These are phyloP conservation scores for Ganoderma sinense DNA, from an alignment of 1,284 basidiomycete species.

Conservation along the genomic window DNA sequence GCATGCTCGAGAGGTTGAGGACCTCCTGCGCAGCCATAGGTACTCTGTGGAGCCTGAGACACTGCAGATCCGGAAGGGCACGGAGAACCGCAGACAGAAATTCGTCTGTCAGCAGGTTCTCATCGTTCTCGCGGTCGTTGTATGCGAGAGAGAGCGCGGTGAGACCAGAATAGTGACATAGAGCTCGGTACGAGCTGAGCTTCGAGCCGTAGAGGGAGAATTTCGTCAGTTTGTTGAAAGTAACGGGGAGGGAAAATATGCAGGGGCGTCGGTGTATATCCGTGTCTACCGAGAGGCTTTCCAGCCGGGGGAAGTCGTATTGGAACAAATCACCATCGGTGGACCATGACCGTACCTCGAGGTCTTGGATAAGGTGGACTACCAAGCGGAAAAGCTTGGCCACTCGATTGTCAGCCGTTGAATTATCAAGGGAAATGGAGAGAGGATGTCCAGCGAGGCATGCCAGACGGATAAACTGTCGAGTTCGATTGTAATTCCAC, in stretches of 20 bases:
- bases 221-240: neutral
- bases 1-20: neutral
- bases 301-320: neutral
- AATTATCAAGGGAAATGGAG: neutral
- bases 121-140: neutral
- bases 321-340: neutral
- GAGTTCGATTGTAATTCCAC: neutral
- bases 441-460: neutral
- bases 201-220: neutral
- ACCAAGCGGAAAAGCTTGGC: neutral
- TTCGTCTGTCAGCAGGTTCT: neutral
- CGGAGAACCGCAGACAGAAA: neutral
- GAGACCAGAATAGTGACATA: neutral
- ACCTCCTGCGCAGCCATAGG: neutral
- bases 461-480: neutral
- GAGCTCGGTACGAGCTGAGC: neutral
- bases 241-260: neutral
- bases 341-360: neutral
- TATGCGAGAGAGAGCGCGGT: neutral
- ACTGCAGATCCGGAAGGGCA: neutral
- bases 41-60: neutral
- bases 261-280: no score
- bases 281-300: neutral
- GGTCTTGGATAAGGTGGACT: neutral
- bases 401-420: no score